Conservation (phyloP, 176 grass and related monocot genomes). For the Ensete ventricosum region DNA sequence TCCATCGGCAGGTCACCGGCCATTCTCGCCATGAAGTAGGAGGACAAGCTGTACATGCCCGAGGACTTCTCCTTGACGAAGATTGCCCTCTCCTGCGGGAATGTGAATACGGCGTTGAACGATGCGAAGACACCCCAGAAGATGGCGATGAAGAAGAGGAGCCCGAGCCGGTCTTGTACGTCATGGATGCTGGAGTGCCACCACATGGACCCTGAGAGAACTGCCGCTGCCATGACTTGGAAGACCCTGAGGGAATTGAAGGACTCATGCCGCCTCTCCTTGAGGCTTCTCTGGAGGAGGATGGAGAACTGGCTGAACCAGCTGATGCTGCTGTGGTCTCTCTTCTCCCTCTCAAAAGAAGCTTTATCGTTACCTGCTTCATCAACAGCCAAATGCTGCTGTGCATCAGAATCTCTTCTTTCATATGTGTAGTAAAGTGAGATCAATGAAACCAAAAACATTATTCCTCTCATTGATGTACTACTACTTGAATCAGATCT, state of each 20-base stretch:
- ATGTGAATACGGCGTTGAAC: slow-evolving; percentile 92
- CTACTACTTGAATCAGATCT: too few relatives aligned
- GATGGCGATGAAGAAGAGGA: slow-evolving; percentile 98
- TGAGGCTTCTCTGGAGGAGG: slow-evolving; percentile 74
- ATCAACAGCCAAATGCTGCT: background rate
- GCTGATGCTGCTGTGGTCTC: slow-evolving; percentile 33
- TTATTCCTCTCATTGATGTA: too few relatives aligned
- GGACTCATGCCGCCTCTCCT: slow-evolving; percentile 83
- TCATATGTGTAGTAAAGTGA: too few relatives aligned
- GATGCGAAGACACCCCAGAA: slow-evolving; percentile 99
- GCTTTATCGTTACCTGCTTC: slow-evolving; percentile 2
- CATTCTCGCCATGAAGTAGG: slow-evolving; percentile 73
- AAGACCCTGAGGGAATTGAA: slow-evolving; percentile 81
- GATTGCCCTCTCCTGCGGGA: slow-evolving; percentile 70
- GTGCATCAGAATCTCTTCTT: background rate
- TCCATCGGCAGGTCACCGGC: slow-evolving; percentile 95
- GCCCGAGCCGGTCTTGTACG: slow-evolving; percentile 71
- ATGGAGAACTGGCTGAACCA: slow-evolving; percentile 66
- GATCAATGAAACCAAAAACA: too few relatives aligned
- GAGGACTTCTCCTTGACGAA: slow-evolving; percentile 59
- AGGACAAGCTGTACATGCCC: slow-evolving; percentile 80
- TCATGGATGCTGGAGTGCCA: slow-evolving; percentile 56
- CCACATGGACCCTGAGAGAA: slow-evolving; percentile 85
- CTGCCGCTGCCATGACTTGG: slow-evolving; percentile 73
- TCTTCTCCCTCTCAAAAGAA: background rate